Percentiles rank a stretch among this genome's conserved stretches.
Evolutionary conservation across 345 rosid genomes (phyloP).

Genomic region (Citrus maxima): DNA sequence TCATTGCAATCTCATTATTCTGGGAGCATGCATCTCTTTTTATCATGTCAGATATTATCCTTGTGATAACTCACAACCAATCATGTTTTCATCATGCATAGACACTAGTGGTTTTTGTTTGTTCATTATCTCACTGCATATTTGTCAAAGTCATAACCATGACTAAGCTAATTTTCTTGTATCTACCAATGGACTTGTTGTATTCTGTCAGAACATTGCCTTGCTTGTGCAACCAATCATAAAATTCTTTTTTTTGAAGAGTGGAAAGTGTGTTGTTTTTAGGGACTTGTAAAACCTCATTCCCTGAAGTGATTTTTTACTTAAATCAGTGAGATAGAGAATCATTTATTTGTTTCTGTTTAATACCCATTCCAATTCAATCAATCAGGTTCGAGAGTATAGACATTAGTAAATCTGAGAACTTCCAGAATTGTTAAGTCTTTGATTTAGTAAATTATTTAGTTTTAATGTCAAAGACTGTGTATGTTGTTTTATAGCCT

Average conservation of each 20-base stretch:
- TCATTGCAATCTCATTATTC: background rate
- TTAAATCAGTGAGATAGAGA: background rate
- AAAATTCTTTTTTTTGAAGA: background rate
- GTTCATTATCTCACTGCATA: background rate
- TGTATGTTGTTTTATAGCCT: conserved; percentile 4
- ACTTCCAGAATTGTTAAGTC: background rate
- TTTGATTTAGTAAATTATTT: background rate
- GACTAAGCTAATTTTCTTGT: background rate
- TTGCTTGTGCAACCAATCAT: background rate
- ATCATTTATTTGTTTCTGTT: background rate
- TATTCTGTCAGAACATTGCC: background rate
- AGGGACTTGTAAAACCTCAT: background rate
- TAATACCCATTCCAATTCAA: background rate
- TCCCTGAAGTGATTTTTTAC: background rate
- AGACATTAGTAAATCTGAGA: background rate
- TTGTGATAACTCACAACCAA: background rate
- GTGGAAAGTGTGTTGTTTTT: background rate
- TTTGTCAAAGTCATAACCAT: background rate
- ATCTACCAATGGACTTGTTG: background rate
- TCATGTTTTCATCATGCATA: background rate
- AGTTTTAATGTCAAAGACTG: background rate
- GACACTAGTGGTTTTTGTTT: background rate
- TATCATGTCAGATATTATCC: too few relatives aligned
- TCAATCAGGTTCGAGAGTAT: background rate
- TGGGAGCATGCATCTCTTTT: background rate